Evolutionary conservation across 2,329 filamentous ascomycete genomes (phyloP).

Genomic region (Beauveria scarabaeidicola): DNA sequence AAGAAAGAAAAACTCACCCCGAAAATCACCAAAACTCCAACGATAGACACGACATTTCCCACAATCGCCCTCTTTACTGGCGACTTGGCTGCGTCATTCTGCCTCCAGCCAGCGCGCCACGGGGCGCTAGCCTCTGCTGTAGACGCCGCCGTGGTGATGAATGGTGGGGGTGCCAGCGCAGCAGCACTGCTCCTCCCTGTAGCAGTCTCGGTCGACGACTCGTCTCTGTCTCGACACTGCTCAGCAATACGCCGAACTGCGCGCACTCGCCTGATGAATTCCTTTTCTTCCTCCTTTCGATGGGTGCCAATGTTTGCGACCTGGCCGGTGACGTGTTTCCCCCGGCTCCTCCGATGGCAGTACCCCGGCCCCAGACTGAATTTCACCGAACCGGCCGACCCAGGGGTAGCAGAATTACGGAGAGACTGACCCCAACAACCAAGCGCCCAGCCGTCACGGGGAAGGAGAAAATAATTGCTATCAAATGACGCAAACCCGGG

Average conservation of each 20-base stretch:
- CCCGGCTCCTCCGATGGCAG: not conserved
- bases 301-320: too few relatives aligned
- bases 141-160: conserved; percentile 4
- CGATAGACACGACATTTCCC: not conserved
- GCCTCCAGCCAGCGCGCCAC: conserved; percentile 6
- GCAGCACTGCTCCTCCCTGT: not conserved
- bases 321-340: too few relatives aligned
- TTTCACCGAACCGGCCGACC: conserved; percentile 7
- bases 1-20: not conserved
- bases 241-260: not conserved
- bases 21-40: not conserved
- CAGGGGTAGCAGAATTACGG: not conserved
- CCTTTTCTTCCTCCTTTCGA: too few relatives aligned
- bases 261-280: not conserved
- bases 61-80: not conserved
- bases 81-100: not conserved
- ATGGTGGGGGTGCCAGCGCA: conserved; percentile 4
- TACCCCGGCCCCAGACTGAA: not conserved
- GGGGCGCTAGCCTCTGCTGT: not conserved
- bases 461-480: not conserved
- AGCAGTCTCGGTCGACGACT: not conserved
- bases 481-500: conserved; percentile 3
- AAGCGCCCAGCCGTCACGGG: not conserved
- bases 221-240: not conserved
- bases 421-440: conserved; percentile 4